phyloP scores from a whole-genome alignment of 768 basidiomycete species.

The Lactarius akahatsu region DNA sequence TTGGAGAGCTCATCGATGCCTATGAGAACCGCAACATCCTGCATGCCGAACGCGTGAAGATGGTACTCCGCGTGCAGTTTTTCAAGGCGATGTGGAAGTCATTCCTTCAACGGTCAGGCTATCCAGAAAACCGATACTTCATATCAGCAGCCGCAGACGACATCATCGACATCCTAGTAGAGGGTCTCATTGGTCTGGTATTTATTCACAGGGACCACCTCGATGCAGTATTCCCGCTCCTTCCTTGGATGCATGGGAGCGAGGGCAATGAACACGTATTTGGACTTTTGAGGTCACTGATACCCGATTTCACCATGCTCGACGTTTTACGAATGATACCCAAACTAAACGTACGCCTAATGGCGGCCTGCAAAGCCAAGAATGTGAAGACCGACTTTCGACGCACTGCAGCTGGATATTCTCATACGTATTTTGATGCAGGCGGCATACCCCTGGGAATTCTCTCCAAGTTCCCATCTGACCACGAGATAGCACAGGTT shows the following conservation, averaged over 20 bases:
- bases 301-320: conserved; percentile 31
- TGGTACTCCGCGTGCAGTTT: conserved; percentile 31
- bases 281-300: conserved; percentile 31
- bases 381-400: conserved; percentile 19
- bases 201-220: conserved; percentile 28
- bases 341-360: conserved; percentile 30
- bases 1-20: conserved; percentile 35
- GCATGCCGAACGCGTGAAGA: conserved; percentile 31
- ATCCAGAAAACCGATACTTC: conserved; percentile 29
- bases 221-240: conserved; percentile 29
- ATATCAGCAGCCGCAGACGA: conserved; percentile 32
- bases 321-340: conserved; percentile 31
- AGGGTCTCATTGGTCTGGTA: conserved; percentile 31
- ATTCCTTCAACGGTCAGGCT: conserved; percentile 30
- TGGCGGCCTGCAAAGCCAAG: conserved; percentile 23
- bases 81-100: conserved; percentile 34
- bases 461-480: not conserved
- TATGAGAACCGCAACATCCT: conserved; percentile 33
- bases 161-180: conserved; percentile 31
- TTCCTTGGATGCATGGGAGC: conserved; percentile 38
- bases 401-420: conserved; percentile 30
- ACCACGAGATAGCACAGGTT: not conserved
- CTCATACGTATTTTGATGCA: conserved; percentile 31
- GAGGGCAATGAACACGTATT: conserved; percentile 37
- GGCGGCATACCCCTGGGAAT: conserved; percentile 13